Base-by-base conservation (phyloP, 805 yeast species). In the Hanseniaspora guilliermondii region DNA sequence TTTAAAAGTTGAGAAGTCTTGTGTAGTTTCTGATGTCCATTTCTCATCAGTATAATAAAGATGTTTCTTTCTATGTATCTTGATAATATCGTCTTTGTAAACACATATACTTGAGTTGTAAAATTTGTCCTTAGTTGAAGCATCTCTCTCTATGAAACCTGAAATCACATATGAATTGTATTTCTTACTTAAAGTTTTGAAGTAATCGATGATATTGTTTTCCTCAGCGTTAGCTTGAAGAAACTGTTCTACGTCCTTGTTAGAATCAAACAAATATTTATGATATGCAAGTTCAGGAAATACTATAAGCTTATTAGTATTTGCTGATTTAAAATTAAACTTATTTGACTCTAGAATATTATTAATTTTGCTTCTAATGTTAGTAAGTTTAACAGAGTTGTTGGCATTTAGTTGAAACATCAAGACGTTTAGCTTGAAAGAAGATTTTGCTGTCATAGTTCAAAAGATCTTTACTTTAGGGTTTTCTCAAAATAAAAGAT, bases 81-180 rank as follows among this genome's bases (percentile, higher is more conserved):
- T 33, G 16, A 49, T 25, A 3, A 49, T 24, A 14, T 49, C 6
- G 21, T 49, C 53, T 9, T 42, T 36, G 42, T 49, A 42, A 11
- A 49, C 21, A 17, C 53, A 49, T 4, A 49, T 25, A 42, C 53
- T 49, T 9, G 47, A 41, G 37, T 49, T 49, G 42, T 49, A 49
- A 24, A 32, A 47, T 7, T 49, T 41, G 3, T 42, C 30, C 25
- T 27, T 19, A 25, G 6, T 17, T 1, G 24, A 8, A 4, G 33
- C 38, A 17, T 35, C 42, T 22, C 36, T 36, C 16, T 49, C 42
- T 8, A 49, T 42, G n/a, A 41, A 41, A 3, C 53, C 53, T 12
- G 53, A 49, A 5, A 49, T 37, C 12, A 49, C 48, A 35, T 49
- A 49, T 11, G 53, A 35, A 22, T 49, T 49, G 42, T 49, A 49